phyloP scores from a whole-genome alignment of 1,284 basidiomycete genomes.

The Fomes fomentarius region DNA sequence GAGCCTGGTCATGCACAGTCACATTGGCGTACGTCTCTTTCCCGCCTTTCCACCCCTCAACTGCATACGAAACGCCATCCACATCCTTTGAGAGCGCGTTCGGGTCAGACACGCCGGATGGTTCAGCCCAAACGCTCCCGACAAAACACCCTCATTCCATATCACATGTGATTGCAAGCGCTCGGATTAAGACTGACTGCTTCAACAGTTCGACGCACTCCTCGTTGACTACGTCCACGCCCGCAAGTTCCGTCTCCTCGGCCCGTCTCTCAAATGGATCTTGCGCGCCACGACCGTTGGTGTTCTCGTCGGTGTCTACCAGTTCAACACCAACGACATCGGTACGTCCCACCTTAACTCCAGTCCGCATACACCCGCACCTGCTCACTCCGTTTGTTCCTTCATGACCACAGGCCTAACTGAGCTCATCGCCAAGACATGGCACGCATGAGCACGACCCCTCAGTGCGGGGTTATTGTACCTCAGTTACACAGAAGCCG shows the following conservation, averaged over 20 bases:
- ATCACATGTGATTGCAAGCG: slow-evolving; percentile 17
- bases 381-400: not conserved
- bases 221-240: slow-evolving; percentile 91
- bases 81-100: not conserved
- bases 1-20: slow-evolving; percentile 90
- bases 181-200: not conserved
- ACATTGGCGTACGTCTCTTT: slow-evolving; percentile 76
- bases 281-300: slow-evolving; percentile 81
- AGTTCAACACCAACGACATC: slow-evolving; percentile 97
- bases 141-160: not conserved
- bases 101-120: too few relatives aligned
- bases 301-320: slow-evolving; percentile 91
- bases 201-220: slow-evolving; percentile 66
- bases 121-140: not conserved
- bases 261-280: slow-evolving; percentile 72
- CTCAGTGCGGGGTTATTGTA: not conserved
- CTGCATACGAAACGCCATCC: not conserved
- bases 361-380: slow-evolving; percentile 6
- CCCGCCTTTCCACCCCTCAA: not conserved
- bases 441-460: slow-evolving; percentile 29
- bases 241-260: slow-evolving; percentile 89
- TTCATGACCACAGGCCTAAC: slow-evolving; percentile 30
- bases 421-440: slow-evolving; percentile 38
- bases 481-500: not conserved
- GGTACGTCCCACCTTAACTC: slow-evolving; percentile 75